Evolutionary conservation across 768 basidiomycete genomes (phyloP), one percentile per base, ranked within the genome.

Genomic region (Termitomyces heimii): DNA sequence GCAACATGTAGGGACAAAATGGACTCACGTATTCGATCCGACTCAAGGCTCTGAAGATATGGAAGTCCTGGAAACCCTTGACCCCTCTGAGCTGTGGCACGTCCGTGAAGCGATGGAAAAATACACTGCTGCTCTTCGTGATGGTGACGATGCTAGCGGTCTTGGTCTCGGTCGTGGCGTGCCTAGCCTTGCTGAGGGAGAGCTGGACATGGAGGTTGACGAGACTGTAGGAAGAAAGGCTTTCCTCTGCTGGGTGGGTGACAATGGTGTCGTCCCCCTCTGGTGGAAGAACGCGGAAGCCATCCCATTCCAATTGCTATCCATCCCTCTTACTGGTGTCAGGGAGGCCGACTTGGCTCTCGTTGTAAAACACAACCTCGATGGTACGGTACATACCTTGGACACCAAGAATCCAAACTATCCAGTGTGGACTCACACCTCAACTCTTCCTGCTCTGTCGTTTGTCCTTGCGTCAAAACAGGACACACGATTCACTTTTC

Each of bases 391-490:
- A 42, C 87, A 85, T 70, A 66, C 77, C 7, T 71, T 89, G 29
- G 68, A 71, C 44, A 68, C 16, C 46, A 31, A 35, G 44, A 62
- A 58, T 20, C 46, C 61, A 20, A 60, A 58, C 4, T 52, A 62
- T 56, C 73, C 79, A 7, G 59, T 57, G 31, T 96, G 91, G 94
- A 76, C 65, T 51, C 96, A 99, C 68, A 72, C 73, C 4, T 78
- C 84, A n/a, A 98, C 96, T 0, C 94, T 84, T 69, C 85, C 89
- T 20, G 96, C 94, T 0, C 80, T 99, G 26, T 82, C 93, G 0
- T 99, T 98, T 67, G 96, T 99, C 40, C 77, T 99, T 50, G 93
- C 93, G 9, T 93, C 92, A 13, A 98, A 98, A 68, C 85, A 83
- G 29, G 93, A 98, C 69, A 85, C 89, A 0, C 84, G 92, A 20